Percentiles rank a stretch among this genome's conserved stretches.
Evolutionary conservation across 2,329 filamentous ascomycete species (phyloP).

Genomic region (Daldinia sp.): DNA sequence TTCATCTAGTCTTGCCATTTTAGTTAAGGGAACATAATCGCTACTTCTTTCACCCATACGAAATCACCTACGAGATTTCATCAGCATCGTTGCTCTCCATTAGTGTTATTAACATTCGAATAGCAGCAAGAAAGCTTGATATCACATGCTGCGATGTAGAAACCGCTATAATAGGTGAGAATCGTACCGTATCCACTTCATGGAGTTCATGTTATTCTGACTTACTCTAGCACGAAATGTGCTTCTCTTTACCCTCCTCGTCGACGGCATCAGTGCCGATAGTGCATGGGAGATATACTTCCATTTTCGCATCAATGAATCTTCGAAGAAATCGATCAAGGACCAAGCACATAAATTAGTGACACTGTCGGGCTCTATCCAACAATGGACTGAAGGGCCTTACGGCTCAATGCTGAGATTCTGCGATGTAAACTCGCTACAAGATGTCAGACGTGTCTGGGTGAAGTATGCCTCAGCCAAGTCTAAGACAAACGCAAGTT

Average conservation of each 20-base stretch:
- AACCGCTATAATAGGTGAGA: constrained; percentile 62
- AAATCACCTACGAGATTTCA: not conserved
- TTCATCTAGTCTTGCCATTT: not conserved
- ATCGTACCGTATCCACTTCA: no score
- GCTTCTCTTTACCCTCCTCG: constrained; percentile 63
- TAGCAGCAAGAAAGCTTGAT: constrained; percentile 60
- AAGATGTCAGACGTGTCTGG: constrained; percentile 58
- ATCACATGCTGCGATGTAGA: constrained; percentile 69
- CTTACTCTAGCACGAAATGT: constrained; percentile 64
- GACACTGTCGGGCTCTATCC: constrained; percentile 53
- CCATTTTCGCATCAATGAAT: constrained; percentile 60
- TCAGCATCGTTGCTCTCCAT: not conserved
- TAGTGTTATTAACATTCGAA: constrained; percentile 41
- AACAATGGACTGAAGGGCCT: constrained; percentile 58
- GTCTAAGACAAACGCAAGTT: constrained; percentile 30
- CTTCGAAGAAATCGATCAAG: constrained; percentile 54
- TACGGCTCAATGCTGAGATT: constrained; percentile 63
- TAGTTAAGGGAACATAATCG: not conserved
- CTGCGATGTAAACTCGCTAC: constrained; percentile 61
- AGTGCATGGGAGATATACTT: constrained; percentile 68
- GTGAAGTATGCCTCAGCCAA: constrained; percentile 47
- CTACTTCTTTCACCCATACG: no score
- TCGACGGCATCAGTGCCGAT: constrained; percentile 55
- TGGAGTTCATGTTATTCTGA: constrained; percentile 1
- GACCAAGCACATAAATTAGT: constrained; percentile 60